These are phyloP conservation scores for Hirschioporus abietinus DNA, from an alignment of 768 basidiomycete genomes.

Conservation along the genomic window DNA sequence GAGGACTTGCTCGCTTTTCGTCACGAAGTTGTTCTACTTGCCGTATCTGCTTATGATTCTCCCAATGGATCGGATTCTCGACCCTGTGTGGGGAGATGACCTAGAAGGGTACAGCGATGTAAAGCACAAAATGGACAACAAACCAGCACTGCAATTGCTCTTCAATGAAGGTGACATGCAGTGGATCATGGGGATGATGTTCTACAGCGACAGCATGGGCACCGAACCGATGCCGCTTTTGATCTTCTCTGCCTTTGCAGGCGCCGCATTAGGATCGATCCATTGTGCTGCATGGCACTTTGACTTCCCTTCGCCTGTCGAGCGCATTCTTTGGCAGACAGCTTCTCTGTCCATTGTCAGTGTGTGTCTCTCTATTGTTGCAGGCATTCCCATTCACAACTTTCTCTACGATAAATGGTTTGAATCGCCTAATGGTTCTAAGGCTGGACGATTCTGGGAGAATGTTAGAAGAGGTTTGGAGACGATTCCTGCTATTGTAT, in stretches of 20 bases:
- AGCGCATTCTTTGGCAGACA: slow-evolving; percentile 5
- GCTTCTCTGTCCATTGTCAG: neutral
- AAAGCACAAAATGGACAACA: neutral
- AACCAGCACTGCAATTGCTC: neutral
- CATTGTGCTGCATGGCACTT: slow-evolving; percentile 7
- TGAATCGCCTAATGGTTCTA: too few relatives aligned
- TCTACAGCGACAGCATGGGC: neutral
- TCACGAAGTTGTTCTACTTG: neutral
- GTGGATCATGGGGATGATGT: neutral
- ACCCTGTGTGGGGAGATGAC: neutral
- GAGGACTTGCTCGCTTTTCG: neutral
- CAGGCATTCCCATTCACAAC: too few relatives aligned
- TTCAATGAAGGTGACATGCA: neutral
- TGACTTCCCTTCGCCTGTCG: slow-evolving; percentile 7
- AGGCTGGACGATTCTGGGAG: too few relatives aligned
- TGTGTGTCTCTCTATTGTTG: neutral
- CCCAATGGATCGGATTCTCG: neutral
- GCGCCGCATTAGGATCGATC: slow-evolving; percentile 5
- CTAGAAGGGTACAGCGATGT: neutral
- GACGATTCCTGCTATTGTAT: too few relatives aligned
- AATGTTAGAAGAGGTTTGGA: too few relatives aligned
- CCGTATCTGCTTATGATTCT: neutral
- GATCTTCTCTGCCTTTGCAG: neutral
- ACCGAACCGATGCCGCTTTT: neutral
- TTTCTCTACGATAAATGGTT: too few relatives aligned